Evolutionary conservation across 257 asterid species (phyloP).

Genomic region (Solanum etuberosum): DNA sequence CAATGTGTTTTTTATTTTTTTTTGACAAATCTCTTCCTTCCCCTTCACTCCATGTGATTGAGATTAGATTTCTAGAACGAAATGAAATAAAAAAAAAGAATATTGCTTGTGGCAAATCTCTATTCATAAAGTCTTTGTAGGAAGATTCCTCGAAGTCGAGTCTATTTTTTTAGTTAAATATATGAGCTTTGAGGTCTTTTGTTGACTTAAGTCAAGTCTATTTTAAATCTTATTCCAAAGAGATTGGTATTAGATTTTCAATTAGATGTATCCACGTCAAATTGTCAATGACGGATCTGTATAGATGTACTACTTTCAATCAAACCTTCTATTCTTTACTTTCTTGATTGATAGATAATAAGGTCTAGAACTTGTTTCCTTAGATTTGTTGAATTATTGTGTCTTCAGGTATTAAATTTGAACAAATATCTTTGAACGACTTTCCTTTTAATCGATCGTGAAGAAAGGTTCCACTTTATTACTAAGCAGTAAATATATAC

Average conservation of each 20-base stretch:
- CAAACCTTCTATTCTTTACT: not conserved
- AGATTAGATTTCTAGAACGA: not conserved
- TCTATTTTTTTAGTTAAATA: no score
- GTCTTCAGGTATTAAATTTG: not conserved
- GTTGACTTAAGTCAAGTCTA: not conserved
- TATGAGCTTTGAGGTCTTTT: no score
- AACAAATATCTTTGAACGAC: not conserved
- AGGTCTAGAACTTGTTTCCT: not conserved
- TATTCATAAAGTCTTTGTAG: no score
- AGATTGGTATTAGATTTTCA: not conserved
- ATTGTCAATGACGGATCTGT: not conserved
- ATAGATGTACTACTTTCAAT: not conserved
- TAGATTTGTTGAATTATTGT: not conserved
- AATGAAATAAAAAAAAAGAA: no score
- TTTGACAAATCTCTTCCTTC: not conserved
- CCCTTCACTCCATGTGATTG: fast-evolving
- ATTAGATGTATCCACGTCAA: not conserved
- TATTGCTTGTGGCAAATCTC: no score
- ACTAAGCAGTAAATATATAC: not conserved
- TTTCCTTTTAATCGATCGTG: not conserved
- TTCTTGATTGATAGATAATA: not conserved
- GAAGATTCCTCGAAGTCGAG: no score
- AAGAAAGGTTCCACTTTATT: not conserved
- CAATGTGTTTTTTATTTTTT: not conserved
- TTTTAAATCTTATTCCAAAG: no score